Evolutionary conservation across 2,329 filamentous ascomycete species (phyloP), one percentile per base, ranked within the genome.

Genomic region (Sporothrix protearum): DNA sequence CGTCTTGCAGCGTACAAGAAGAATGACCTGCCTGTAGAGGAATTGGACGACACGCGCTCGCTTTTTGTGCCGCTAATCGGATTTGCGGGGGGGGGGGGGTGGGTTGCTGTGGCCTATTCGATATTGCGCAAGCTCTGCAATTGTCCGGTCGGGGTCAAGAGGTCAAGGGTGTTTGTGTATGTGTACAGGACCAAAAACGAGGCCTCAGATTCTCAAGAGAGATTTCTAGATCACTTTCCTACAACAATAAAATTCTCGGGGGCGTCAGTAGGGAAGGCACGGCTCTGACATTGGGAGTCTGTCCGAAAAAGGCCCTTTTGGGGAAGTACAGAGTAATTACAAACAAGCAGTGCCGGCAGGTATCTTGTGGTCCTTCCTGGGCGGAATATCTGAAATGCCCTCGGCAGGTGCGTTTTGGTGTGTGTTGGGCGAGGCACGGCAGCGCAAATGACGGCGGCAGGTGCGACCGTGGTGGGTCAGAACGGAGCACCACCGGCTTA

Each of bases 321-420:
- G 61, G 39, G 39, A 64, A 19, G 39, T 30, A 47, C 61, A 39
- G 57, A 25, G 33, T 22, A 42, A 64, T 64, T 42, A 33, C 69
- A 61, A 3, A 25, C 42, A 1, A 36, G 30, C 33, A 61, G 45
- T 71, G 66, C 55, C 70, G 70, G 70, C 70, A 71, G 53, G 22
- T 45, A 47, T 5, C 4, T 16, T 63, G n/a, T 33, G 25, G 53
- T 61, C 64, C 64, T 45, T 39, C n/a, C n/a, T n/a, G n/a, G n/a
- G 71, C 71, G 71, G 66, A 51, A 69, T 69, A 69, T 66, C 57
- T 69, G 47, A 59, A 69, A 66, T 64, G 71, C 47, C 66, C 66
- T 71, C 70, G 70, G 71, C 66, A 66, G 55, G 71, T 72, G 71
- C n/a, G 36, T 59, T 69, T 57, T 45, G 63, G 36, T 9, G 47